Base-by-base conservation (phyloP, 176 grass and related monocot genomes). In the Carex parvula region DNA sequence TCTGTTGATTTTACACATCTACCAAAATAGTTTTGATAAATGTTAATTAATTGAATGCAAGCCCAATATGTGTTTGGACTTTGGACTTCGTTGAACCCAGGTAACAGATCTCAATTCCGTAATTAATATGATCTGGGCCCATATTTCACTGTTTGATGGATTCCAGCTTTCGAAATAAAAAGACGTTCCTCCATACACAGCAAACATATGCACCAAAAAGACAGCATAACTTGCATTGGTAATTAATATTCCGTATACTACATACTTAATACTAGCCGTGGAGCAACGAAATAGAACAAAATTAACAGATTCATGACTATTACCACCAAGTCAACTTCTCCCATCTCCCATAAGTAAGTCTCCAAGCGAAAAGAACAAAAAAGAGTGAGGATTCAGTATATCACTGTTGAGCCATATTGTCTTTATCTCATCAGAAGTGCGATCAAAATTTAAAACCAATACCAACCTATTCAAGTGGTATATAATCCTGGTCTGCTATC, bases 271-370 rank as follows among this genome's bases (percentile, higher is more conserved):
- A 54, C n/a, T 48, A 54, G 6, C 54, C 21, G 12, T 16, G 5
- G 72, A 30, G 22, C 72, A 15, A 55, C 48, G 16, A 76, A 76
- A 76, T 76, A 52, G 5, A 52, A 74, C n/a, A 74, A 74, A n/a
- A 74, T 52, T 50, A 52, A 74, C 42, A 74, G 52, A 74, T 26
- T 50, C 2, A 71, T 12, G 18, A 48, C 18, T 13, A 44, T 44
- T 44, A 44, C 7, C 7, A 44, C 7, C 7, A 44, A 44, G 6
- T 44, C 42, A 44, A 44, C 42, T 44, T 44, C 42, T 44, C 42
- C 42, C 8, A 44, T 44, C 42, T 44, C 42, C 1, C 42, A 44
- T 44, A 7, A n/a, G n/a, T n/a, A n/a, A 5, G 37, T 5, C 42
- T 6, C 42, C 6, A 44, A 44, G 42, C 7, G 42, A 65, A 21